Percentiles rank a stretch among this genome's conserved stretches.
Evolutionary conservation across 306 rosid genomes (phyloP).

Genomic region (Cucumis melo): DNA sequence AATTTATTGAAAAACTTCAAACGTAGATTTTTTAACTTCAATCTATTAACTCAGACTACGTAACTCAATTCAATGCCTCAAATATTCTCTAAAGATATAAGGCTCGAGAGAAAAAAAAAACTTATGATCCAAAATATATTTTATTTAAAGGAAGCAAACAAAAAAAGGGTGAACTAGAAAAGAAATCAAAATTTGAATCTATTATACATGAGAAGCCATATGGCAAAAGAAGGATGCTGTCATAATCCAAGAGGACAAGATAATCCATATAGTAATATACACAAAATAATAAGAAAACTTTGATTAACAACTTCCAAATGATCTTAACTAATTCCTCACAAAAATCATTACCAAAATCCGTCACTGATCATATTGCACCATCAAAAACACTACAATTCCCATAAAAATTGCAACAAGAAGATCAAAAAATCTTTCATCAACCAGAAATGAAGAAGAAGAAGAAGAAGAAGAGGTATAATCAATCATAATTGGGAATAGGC

Average conservation of each 20-base stretch:
- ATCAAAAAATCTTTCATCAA: slow-evolving; percentile 5
- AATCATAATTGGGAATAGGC: slow-evolving; percentile 60
- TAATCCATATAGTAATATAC: slow-evolving; percentile 1
- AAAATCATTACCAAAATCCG: not conserved
- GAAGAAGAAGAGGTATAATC: slow-evolving; percentile 26
- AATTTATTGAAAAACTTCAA: too few species aligned
- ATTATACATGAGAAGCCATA: not conserved
- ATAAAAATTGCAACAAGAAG: slow-evolving; percentile 10
- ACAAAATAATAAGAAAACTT: not conserved
- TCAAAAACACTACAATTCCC: slow-evolving; percentile 20
- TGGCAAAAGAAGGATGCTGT: not conserved
- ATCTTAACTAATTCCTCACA: not conserved
- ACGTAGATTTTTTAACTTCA: too few species aligned
- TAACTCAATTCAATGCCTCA: too few species aligned
- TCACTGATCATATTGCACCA: not conserved
- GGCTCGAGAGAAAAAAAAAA: not conserved
- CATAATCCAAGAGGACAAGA: not conserved
- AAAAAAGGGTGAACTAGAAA: not conserved
- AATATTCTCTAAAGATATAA: too few species aligned
- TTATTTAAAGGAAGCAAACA: not conserved
- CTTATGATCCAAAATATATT: not conserved
- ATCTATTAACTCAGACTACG: too few species aligned
- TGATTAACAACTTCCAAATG: not conserved
- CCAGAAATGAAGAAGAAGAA: slow-evolving; percentile 11
- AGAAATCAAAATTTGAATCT: not conserved